phyloP scores from a whole-genome alignment of 306 rosid genomes.

The Fragaria ananassa region DNA sequence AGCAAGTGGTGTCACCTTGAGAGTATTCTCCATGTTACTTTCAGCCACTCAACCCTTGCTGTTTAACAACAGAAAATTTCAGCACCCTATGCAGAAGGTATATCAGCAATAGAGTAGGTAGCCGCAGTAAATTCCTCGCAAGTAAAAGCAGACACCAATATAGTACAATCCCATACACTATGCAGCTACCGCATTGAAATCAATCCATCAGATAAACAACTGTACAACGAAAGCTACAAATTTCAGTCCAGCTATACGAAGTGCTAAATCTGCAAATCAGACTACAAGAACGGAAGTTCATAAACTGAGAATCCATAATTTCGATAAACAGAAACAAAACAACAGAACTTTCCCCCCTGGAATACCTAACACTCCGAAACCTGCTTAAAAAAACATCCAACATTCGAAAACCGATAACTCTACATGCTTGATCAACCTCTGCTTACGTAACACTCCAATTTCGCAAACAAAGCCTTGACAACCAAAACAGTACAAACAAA shows the following conservation, averaged over 20 bases:
- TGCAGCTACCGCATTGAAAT: background rate
- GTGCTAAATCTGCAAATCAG: background rate
- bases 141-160: background rate
- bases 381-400: background rate
- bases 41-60: background rate
- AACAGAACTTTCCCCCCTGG: background rate
- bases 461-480: background rate
- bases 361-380: background rate
- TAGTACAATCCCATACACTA: background rate
- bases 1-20: slow-evolving; percentile 45
- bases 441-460: too few species aligned
- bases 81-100: background rate
- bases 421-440: too few species aligned
- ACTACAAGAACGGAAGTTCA: background rate
- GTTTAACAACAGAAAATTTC: background rate
- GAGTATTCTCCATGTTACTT: slow-evolving; percentile 39
- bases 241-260: background rate
- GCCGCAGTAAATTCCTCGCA: background rate
- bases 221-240: background rate
- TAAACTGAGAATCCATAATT: background rate
- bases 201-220: background rate
- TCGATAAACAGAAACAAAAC: background rate
- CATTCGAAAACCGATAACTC: too few species aligned
- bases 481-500: too few species aligned
- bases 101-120: background rate